Evolutionary conservation across 169 alveolate species (phyloP).

Genomic region (Eimeria necatrix): DNA sequence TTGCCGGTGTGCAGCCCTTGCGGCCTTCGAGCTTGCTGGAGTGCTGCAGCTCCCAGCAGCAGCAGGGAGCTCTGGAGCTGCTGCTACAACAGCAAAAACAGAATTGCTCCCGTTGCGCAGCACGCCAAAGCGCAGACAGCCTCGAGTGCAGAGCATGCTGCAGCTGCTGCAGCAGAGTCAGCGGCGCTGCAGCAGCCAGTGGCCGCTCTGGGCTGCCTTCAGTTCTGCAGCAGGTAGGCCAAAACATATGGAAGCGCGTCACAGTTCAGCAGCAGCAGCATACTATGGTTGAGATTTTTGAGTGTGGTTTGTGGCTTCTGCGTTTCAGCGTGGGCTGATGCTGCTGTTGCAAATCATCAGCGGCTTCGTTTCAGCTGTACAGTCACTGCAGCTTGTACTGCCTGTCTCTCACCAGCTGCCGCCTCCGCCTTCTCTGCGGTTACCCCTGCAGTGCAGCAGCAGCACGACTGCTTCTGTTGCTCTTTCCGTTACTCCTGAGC

Average conservation of each 20-base stretch:
- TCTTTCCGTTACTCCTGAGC: slow-evolving; percentile 32
- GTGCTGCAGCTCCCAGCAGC: slow-evolving; percentile 75
- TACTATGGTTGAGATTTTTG: not conserved
- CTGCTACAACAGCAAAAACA: slow-evolving; percentile 67
- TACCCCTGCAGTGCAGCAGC: slow-evolving; percentile 77
- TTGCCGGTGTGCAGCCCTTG: slow-evolving; percentile 16
- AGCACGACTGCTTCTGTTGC: slow-evolving; percentile 27
- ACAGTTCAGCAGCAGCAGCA: not conserved
- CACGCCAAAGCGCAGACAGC: not conserved
- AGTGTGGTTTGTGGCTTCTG: not conserved
- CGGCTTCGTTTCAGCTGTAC: slow-evolving; percentile 65
- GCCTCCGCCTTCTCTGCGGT: slow-evolving; percentile 63
- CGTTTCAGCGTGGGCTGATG: slow-evolving; percentile 68
- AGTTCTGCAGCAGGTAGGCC: slow-evolving; percentile 47
- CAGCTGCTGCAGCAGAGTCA: slow-evolving; percentile 77
- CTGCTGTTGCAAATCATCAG: slow-evolving; percentile 55
- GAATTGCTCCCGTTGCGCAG: slow-evolving; percentile 39
- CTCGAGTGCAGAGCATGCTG: not conserved
- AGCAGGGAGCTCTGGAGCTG: slow-evolving; percentile 43
- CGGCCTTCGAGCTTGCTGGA: slow-evolving; percentile 25
- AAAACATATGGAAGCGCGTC: not conserved
- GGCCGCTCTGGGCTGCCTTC: slow-evolving; percentile 65
- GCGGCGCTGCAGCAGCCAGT: slow-evolving; percentile 71
- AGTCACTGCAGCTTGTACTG: slow-evolving; percentile 73
- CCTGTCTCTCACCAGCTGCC: slow-evolving; percentile 72